Percentiles rank a stretch among this genome's conserved stretches.
phyloP scores from a whole-genome alignment of 805 yeast genomes.

The Saccharomycopsis malanga region DNA sequence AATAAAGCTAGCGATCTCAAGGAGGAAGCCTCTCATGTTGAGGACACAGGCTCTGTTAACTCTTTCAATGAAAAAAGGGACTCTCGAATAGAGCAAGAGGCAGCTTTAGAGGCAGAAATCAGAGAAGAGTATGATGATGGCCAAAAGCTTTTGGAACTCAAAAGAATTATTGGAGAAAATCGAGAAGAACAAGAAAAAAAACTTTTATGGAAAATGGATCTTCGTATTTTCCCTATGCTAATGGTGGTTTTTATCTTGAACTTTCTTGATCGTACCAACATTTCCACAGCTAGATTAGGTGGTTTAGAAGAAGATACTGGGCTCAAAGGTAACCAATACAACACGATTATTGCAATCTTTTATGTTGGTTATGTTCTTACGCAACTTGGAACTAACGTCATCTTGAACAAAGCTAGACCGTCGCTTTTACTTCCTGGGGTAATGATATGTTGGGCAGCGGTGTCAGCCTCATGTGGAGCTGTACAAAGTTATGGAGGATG shows the following conservation, averaged over 20 bases:
- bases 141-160: slow-evolving; percentile 4
- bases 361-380: slow-evolving; percentile 40
- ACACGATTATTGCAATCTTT: slow-evolving; percentile 44
- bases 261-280: slow-evolving; percentile 43
- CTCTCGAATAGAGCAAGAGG: too few species aligned
- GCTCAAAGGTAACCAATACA: slow-evolving; percentile 38
- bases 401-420: slow-evolving; percentile 43
- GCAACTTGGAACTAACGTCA: slow-evolving; percentile 44
- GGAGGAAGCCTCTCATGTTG: slow-evolving; percentile 3
- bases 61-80: too few species aligned
- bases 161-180: slow-evolving; percentile 31
- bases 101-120: too few species aligned
- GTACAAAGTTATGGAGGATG: slow-evolving; percentile 39
- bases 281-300: slow-evolving; percentile 44
- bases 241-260: slow-evolving; percentile 45
- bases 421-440: slow-evolving; percentile 41
- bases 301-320: slow-evolving; percentile 41
- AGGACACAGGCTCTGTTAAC: background rate
- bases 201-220: slow-evolving; percentile 42
- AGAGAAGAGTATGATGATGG: slow-evolving; percentile 2
- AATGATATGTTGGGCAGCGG: slow-evolving; percentile 30
- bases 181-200: slow-evolving; percentile 36
- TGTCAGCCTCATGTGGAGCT: slow-evolving; percentile 40
- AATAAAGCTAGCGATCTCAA: slow-evolving; percentile 1
- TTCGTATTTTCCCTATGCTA: slow-evolving; percentile 43